A percentile compares a stretch with the other conserved stretches of the same genome.
Evolutionary conservation across 1,284 basidiomycete genomes (phyloP).

Genomic region (Flammula alnicola): DNA sequence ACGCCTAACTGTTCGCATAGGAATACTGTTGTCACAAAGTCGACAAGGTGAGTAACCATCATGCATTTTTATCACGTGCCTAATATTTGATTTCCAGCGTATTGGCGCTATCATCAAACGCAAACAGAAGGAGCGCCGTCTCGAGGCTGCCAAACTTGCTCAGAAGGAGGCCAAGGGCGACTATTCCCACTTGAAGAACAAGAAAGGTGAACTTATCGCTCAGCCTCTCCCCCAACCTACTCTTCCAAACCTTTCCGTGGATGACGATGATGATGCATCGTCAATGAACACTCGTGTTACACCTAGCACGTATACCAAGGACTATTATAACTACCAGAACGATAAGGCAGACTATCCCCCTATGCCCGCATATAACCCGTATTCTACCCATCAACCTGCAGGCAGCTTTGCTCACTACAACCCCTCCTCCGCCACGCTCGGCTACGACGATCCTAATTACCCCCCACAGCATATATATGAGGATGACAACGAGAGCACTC

Average conservation of each 20-base stretch:
- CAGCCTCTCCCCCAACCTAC: conserved; percentile 94
- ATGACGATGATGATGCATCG: conserved; percentile 75
- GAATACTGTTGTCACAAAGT: conserved; percentile 99
- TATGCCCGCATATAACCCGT: conserved; percentile 74
- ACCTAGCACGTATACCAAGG: conserved; percentile 58
- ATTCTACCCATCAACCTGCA: conserved; percentile 52
- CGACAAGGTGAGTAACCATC: conserved; percentile 72
- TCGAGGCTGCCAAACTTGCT: conserved; percentile 82
- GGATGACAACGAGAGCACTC: conserved; percentile 60
- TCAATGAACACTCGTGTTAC: conserved; percentile 63
- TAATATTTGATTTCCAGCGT: conserved; percentile 51
- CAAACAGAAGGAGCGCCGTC: conserved; percentile 86
- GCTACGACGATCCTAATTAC: conserved; percentile 51
- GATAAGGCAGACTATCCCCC: conserved; percentile 66
- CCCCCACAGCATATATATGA: conserved; percentile 52
- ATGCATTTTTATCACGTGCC: neutral
- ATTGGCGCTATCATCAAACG: conserved; percentile 94
- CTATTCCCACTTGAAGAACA: conserved; percentile 91
- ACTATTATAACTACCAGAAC: conserved; percentile 55
- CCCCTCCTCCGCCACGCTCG: conserved; percentile 56
- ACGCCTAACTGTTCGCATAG: conserved; percentile 41
- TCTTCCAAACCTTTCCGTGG: conserved; percentile 87
- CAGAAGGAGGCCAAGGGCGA: conserved; percentile 91
- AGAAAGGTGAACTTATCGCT: conserved; percentile 84
- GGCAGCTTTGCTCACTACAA: conserved; percentile 57